Conservation (phyloP, 2,329 filamentous ascomycete species). For the Penicillium sp. region DNA sequence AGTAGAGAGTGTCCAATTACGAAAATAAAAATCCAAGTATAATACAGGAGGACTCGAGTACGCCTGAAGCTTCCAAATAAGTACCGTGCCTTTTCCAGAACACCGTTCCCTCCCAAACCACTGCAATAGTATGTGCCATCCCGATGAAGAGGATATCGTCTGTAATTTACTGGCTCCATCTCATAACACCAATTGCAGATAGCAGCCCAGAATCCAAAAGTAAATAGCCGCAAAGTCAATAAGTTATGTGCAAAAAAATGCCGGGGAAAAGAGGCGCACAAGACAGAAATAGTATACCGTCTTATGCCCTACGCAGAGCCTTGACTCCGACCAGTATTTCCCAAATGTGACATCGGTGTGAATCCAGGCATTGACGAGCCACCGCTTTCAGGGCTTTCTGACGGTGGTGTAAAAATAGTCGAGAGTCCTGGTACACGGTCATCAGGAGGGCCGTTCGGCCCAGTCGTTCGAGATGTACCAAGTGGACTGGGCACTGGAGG, state of each 20-base stretch:
- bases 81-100: too few species aligned
- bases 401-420: conserved; percentile 14
- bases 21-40: conserved; percentile 1
- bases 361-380: conserved; percentile 13
- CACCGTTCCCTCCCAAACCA: too few species aligned
- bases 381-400: conserved; percentile 13
- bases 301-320: conserved; percentile 6
- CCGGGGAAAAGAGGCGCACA: too few species aligned
- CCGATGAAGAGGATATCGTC: background rate
- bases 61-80: background rate
- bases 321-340: conserved; percentile 10
- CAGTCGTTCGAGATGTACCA: conserved; percentile 15
- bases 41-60: conserved; percentile 1
- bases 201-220: too few species aligned
- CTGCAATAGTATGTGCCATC: too few species aligned
- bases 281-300: too few species aligned
- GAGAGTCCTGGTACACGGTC: conserved; percentile 11
- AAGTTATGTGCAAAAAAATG: too few species aligned
- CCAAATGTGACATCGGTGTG: conserved; percentile 12
- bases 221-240: too few species aligned
- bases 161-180: background rate
- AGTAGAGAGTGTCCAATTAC: too few species aligned
- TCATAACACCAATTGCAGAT: too few species aligned
- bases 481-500: conserved; percentile 21
- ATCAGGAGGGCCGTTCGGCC: conserved; percentile 10